phyloP scores from a whole-genome alignment of 1,139 yeast species.

The Candida sanyaensis region DNA sequence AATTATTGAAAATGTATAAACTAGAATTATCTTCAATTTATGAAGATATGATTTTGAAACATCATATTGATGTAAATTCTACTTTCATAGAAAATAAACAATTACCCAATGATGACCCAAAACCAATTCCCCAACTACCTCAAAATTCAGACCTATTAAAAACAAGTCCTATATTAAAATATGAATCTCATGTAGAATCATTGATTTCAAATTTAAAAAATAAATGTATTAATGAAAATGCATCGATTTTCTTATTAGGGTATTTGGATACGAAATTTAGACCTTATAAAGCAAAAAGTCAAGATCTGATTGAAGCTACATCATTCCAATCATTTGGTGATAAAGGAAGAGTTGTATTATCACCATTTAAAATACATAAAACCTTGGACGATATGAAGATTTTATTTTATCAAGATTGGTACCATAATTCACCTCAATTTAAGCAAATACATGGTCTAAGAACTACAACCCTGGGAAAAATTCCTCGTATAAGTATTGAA shows the following conservation, averaged over 20 bases:
- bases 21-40: slow-evolving; percentile 35
- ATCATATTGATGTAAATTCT: slow-evolving; percentile 31
- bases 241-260: slow-evolving; percentile 34
- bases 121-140: slow-evolving; percentile 33
- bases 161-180: slow-evolving; percentile 35
- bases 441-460: slow-evolving; percentile 10
- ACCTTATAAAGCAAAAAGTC: slow-evolving; percentile 10
- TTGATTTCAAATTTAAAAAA: slow-evolving; percentile 29
- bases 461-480: neutral
- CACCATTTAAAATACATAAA: slow-evolving; percentile 16
- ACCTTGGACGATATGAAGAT: slow-evolving; percentile 24
- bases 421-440: slow-evolving; percentile 28
- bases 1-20: slow-evolving; percentile 36
- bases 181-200: slow-evolving; percentile 30
- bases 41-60: slow-evolving; percentile 37
- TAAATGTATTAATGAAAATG: slow-evolving; percentile 23
- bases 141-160: slow-evolving; percentile 29
- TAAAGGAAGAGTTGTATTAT: slow-evolving; percentile 22
- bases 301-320: slow-evolving; percentile 7
- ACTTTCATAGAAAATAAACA: slow-evolving; percentile 19
- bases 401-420: slow-evolving; percentile 42
- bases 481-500: slow-evolving; percentile 8
- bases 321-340: slow-evolving; percentile 9
- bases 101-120: slow-evolving; percentile 6
- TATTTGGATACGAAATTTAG: slow-evolving; percentile 31